A percentile compares a stretch with the other conserved stretches of the same genome.
Evolutionary conservation across 352 stramenopile species (phyloP).

Genomic region (Aphanomyces stellatus): DNA sequence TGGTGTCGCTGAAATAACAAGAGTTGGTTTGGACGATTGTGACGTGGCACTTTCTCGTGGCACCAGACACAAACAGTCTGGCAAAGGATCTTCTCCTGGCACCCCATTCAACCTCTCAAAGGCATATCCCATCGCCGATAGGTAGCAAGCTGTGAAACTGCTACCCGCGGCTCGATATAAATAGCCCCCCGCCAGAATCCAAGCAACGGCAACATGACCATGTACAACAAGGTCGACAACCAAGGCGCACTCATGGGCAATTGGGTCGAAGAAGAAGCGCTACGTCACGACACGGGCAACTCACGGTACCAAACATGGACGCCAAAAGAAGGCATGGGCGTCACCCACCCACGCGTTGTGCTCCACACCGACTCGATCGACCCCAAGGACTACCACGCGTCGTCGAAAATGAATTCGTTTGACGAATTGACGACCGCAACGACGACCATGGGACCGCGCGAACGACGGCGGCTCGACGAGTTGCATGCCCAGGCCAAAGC

Average conservation of each 20-base stretch:
- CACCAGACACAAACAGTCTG: too few species aligned
- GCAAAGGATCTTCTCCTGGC: too few species aligned
- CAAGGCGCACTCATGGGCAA: slow-evolving; percentile 70
- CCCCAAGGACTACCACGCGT: slow-evolving; percentile 6
- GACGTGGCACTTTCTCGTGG: too few species aligned
- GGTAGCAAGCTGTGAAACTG: too few species aligned
- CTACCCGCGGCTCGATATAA: too few species aligned
- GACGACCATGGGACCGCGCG: neutral
- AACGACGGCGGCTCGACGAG: slow-evolving; percentile 6
- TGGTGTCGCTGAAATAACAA: too few species aligned
- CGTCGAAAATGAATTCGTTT: neutral
- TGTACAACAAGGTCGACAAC: slow-evolving; percentile 79
- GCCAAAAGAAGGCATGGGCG: slow-evolving; percentile 14
- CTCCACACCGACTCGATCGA: slow-evolving; percentile 2
- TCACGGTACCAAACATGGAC: slow-evolving; percentile 26
- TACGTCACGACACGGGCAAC: slow-evolving; percentile 49
- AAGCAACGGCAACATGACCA: too few species aligned
- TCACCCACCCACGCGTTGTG: slow-evolving; percentile 13
- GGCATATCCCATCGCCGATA: too few species aligned
- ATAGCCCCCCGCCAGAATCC: too few species aligned
- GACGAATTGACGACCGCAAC: neutral
- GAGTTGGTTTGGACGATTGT: too few species aligned
- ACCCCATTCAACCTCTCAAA: too few species aligned
- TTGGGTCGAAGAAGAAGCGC: slow-evolving; percentile 75
- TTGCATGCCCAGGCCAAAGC: slow-evolving; percentile 15